A percentile compares a stretch with the other conserved stretches of the same genome.
Evolutionary conservation across 2,329 filamentous ascomycete genomes (phyloP).

Genomic region (Aspergillus udagawae): DNA sequence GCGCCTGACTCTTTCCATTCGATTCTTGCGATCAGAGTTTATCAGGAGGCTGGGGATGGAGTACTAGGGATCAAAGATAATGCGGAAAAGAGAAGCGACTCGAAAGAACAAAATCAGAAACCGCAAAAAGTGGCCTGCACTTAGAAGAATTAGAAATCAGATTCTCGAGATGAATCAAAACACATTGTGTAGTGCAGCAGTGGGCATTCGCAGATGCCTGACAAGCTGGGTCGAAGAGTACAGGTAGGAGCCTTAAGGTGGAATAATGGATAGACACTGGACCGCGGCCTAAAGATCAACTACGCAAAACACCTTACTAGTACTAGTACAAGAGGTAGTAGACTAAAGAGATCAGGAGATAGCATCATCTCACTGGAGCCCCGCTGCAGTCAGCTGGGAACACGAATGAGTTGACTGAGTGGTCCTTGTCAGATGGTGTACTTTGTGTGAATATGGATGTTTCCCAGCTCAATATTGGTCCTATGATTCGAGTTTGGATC

Average conservation of each 20-base stretch:
- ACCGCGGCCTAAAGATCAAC: background rate
- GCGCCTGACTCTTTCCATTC: conserved; percentile 2
- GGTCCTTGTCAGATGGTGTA: background rate
- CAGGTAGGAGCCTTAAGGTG: background rate
- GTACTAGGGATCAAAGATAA: conserved; percentile 3
- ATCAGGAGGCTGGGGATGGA: conserved; percentile 3
- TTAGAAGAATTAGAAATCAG: conserved; percentile 9
- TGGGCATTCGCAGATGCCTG: background rate
- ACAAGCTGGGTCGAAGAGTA: background rate
- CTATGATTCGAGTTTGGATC: background rate
- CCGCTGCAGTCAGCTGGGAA: conserved; percentile 20
- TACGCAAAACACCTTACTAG: background rate
- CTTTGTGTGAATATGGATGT: no score
- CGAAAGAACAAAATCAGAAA: conserved; percentile 4
- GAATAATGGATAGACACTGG: background rate
- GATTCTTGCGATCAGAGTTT: background rate
- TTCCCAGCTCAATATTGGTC: no score
- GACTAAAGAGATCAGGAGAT: background rate
- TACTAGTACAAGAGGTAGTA: background rate
- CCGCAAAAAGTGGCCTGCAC: conserved; percentile 15
- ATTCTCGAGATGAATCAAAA: background rate
- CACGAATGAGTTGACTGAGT: conserved; percentile 1
- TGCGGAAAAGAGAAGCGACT: conserved; percentile 7
- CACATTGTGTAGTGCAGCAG: background rate
- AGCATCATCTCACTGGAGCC: background rate